Base-by-base conservation (phyloP, 78 protist species). In the Protostelium mycophagum region DNA sequence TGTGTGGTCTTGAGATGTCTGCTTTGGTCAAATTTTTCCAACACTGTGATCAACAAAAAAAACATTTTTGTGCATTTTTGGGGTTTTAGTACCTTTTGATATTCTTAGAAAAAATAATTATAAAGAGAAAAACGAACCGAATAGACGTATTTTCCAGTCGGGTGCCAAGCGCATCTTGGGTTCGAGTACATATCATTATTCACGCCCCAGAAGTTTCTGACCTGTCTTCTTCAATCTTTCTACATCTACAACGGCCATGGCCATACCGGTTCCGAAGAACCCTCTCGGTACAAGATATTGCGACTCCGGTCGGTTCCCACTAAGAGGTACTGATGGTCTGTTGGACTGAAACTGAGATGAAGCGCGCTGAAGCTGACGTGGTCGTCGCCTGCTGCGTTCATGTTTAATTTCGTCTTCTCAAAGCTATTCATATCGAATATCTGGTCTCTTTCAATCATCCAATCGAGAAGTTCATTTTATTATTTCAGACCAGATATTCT, bases 181-280 rank as follows among this genome's bases (percentile, higher is more conserved):
- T 91, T 92, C 0, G 38, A 1, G 85, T 35, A 92, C 0, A 38
- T 1, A 37, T 92, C 94, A 34, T 92, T 92, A 34, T 31, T 51
- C 36, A 91, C 94, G 39, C 94, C 94, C 87, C 89, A 92, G 84
- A 92, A 92, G 84, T 92, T 92, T 38, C 94, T 73, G 83, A 92
- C 29, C 87, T 92, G 90, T 73, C 88, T 84, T 28, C 73, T 51
- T 51, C 88, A 85, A 37, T 83, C 35, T 37, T 86, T 34, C 9
- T 88, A 37, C 86, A 87, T 88, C 10, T 88, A 5, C 5, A 5
- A 16, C 16, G 31, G 16, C 31, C 73, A 51, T 51, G 31, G 5
- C 73, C 5, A 25, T 16, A 51, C 73, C 73, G 73, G 73, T 16
- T 25, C 73, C 31, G 73, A 51, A 5, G 5, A 5, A 25, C 73